These are phyloP conservation scores for Rossbeevera mucosa DNA, from an alignment of 768 basidiomycete species.

Conservation along the genomic window DNA sequence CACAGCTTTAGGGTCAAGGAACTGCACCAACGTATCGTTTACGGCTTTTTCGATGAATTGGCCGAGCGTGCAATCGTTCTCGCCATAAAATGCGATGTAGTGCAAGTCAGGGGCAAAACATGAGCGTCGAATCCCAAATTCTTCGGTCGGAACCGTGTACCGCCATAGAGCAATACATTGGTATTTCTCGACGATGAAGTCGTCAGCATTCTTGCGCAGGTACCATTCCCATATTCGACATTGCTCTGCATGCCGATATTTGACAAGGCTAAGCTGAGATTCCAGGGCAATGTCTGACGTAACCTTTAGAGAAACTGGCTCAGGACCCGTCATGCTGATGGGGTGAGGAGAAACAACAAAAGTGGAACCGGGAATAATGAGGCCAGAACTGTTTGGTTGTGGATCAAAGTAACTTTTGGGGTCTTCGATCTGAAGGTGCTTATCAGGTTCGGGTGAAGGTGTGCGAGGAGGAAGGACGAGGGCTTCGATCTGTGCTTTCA, in stretches of 20 bases:
- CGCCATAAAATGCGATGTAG: conserved; percentile 85
- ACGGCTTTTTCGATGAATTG: conserved; percentile 87
- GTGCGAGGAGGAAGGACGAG: conserved; percentile 38
- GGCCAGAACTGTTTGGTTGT: conserved; percentile 27
- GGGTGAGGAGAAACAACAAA: conserved; percentile 32
- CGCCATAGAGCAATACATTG: conserved; percentile 82
- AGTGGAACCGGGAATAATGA: conserved; percentile 27
- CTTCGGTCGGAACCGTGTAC: conserved; percentile 71
- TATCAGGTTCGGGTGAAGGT: conserved; percentile 33
- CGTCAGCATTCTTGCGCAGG: conserved; percentile 76
- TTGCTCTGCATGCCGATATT: conserved; percentile 83
- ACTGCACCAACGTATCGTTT: conserved; percentile 60
- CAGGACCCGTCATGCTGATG: conserved; percentile 24
- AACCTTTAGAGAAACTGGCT: conserved; percentile 50
- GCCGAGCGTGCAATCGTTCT: conserved; percentile 88
- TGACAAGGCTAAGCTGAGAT: conserved; percentile 63
- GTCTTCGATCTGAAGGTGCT: conserved; percentile 28
- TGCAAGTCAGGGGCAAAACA: conserved; percentile 73
- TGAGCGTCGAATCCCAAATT: conserved; percentile 61
- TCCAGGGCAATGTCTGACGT: conserved; percentile 68
- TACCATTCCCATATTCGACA: conserved; percentile 96
- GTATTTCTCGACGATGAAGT: conserved; percentile 89
- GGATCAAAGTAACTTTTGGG: conserved; percentile 43
- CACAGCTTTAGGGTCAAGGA: conserved; percentile 67
- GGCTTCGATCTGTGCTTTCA: conserved; percentile 66